Evolutionary conservation across 805 yeast species (phyloP).

Genomic region (Candida manassasensis): DNA sequence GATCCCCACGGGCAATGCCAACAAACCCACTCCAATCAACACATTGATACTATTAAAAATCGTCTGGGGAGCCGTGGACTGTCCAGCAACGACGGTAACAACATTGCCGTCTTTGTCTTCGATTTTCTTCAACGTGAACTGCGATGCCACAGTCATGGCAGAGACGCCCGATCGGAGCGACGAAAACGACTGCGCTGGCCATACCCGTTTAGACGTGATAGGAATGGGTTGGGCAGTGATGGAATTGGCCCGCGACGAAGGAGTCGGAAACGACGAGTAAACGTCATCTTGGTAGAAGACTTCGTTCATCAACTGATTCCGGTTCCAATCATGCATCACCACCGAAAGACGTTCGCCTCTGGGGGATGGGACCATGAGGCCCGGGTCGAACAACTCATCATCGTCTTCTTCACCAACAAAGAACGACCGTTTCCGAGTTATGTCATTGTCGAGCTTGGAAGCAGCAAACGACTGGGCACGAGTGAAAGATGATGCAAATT

Average conservation of each 20-base stretch:
- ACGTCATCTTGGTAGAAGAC: conserved; percentile 39
- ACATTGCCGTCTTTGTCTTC: conserved; percentile 69
- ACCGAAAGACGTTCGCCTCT: conserved; percentile 62
- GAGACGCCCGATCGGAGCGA: conserved; percentile 37
- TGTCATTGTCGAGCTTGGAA: conserved; percentile 43
- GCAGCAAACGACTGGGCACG: conserved; percentile 72
- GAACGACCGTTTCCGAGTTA: conserved; percentile 59
- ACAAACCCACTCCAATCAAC: conserved; percentile 62
- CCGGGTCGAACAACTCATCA: conserved; percentile 67
- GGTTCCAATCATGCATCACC: conserved; percentile 39
- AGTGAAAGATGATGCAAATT: conserved; percentile 73
- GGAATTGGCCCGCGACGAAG: conserved; percentile 25
- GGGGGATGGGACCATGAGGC: conserved; percentile 59
- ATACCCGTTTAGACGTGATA: conserved; percentile 23
- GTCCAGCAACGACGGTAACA: conserved; percentile 71
- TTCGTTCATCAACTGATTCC: conserved; percentile 21
- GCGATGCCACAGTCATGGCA: conserved; percentile 39
- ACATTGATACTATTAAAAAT: conserved; percentile 70
- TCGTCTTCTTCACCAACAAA: conserved; percentile 26
- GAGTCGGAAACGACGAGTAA: conserved; percentile 17
- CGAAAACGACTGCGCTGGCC: conserved; percentile 40
- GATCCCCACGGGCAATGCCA: conserved; percentile 63
- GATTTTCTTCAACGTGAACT: conserved; percentile 53
- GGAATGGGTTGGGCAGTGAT: conserved; percentile 21
- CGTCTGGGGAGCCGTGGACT: conserved; percentile 76